Evolutionary conservation across 2,329 filamentous ascomycete species (phyloP), one percentile per base, ranked within the genome.

Genomic region (Microsporum canis): DNA sequence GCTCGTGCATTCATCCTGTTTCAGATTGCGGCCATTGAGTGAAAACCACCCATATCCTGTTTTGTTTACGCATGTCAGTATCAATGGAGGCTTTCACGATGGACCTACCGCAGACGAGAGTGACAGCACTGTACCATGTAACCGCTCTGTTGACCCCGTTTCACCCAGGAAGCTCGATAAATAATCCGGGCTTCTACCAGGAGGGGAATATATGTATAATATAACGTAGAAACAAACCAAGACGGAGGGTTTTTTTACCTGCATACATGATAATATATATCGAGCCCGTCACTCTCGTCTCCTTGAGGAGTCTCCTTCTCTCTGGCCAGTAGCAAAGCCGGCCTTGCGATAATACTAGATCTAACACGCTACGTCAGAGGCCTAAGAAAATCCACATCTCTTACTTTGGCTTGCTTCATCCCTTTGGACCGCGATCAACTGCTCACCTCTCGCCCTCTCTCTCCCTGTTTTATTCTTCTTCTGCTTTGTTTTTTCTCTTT

Each of bases 311-410:
- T 23, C 17, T 23, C 17, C 17, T 7, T 12, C 10, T 39, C 1
- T 39, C 8, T 6, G 38, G 14, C 45, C 27, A 5, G 45, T 23
- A 43, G 27, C 23, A 51, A 51, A 23, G 17, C 17, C 17, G 17
- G 17, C 17, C 17, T 23, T 23, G 27, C 45, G 23, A 29, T 10
- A 27, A 12, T 7, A 29, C 31, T 14, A 51, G 45, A 51, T 51
- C 23, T 31, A 23, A 51, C 45, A 36, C 51, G 36, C 45, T 55
- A 55, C 51, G 51, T 55, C 51, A 55, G 51, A 55, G 51, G 51
- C 51, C 51, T 36, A 51, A 51, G 17, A 51, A 55, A 55, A 55
- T 36, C 51, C 51, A 36, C 51, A 23, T n/a, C 51, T 34, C 33
- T 6, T 8, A 5, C 43, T 5, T 8, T 47, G 23, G 43, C 17